Evolutionary conservation across 192 early-diverging fungal species (phyloP).

Genomic region (Funneliformis mosseae): DNA sequence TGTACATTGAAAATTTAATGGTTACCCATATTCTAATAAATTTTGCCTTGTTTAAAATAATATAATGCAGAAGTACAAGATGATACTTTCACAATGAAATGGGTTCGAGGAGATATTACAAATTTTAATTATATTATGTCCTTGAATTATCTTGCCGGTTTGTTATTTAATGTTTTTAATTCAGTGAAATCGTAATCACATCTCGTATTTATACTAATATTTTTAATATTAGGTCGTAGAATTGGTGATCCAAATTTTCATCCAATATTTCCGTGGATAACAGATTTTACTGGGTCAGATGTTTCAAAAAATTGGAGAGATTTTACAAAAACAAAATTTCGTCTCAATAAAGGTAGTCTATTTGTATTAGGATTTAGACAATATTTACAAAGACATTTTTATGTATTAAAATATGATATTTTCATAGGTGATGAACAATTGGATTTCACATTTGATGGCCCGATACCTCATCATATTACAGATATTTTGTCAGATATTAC

Average conservation of each 20-base stretch:
- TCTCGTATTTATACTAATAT: conserved; percentile 10
- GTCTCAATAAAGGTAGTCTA: conserved; percentile 58
- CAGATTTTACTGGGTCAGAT: conserved; percentile 60
- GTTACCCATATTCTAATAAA: not conserved
- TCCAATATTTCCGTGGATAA: conserved; percentile 71
- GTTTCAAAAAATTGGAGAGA: conserved; percentile 58
- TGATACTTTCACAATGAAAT: conserved; percentile 57
- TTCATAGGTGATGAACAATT: conserved; percentile 63
- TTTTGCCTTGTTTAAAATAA: not conserved
- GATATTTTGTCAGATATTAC: conserved; percentile 71
- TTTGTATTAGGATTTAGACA: not conserved
- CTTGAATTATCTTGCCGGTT: conserved; percentile 84
- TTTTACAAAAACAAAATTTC: conserved; percentile 66
- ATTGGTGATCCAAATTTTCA: conserved; percentile 68
- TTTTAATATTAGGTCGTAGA: conserved; percentile 50
- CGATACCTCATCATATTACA: conserved; percentile 69
- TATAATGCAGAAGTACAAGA: conserved; percentile 45
- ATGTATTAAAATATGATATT: not conserved
- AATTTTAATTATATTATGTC: conserved; percentile 96
- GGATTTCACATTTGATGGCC: conserved; percentile 68
- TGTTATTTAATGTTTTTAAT: conserved; percentile 1
- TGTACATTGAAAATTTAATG: not conserved
- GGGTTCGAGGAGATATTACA: conserved; percentile 82
- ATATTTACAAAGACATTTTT: not conserved
- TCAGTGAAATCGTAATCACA: not conserved